Evolutionary conservation across 768 basidiomycete species (phyloP).

Genomic region (Panaeolus cyanescens): DNA sequence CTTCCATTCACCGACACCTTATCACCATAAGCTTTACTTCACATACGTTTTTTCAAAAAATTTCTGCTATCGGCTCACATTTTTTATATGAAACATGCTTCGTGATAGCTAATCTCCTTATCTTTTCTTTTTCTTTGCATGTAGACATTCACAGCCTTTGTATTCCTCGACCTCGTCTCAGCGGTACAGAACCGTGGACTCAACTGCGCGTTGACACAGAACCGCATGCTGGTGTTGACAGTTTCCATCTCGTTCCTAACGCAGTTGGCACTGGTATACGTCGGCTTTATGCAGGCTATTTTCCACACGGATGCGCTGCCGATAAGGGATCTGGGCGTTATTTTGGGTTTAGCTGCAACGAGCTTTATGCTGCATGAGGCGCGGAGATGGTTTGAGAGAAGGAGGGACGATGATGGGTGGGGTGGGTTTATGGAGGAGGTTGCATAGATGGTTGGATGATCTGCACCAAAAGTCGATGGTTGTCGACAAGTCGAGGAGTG

Average conservation of each 20-base stretch:
- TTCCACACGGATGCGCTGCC: slow-evolving; percentile 91
- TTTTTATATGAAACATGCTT: not conserved
- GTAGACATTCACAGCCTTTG: slow-evolving; percentile 97
- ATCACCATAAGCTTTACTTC: not conserved
- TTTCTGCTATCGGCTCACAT: not conserved
- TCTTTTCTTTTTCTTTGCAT: slow-evolving; percentile 11
- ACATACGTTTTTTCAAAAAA: not conserved
- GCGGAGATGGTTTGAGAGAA: slow-evolving; percentile 76
- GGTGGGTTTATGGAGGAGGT: slow-evolving; percentile 57
- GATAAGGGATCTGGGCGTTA: slow-evolving; percentile 64
- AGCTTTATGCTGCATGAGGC: slow-evolving; percentile 78
- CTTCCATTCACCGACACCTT: not conserved
- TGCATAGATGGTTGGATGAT: slow-evolving; percentile 36
- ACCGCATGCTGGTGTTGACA: slow-evolving; percentile 88
- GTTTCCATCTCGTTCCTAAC: slow-evolving; percentile 85
- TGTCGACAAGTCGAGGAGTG: not conserved
- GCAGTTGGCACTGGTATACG: slow-evolving; percentile 85
- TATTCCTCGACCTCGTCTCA: slow-evolving; percentile 95
- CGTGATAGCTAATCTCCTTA: slow-evolving; percentile 2
- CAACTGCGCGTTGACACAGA: slow-evolving; percentile 79
- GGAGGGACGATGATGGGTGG: slow-evolving; percentile 55
- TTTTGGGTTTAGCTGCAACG: slow-evolving; percentile 65
- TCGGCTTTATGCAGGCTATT: slow-evolving; percentile 86
- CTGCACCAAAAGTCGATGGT: not conserved
- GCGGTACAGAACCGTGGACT: slow-evolving; percentile 94